These are phyloP conservation scores for Geotrichum histeridarum DNA, from an alignment of 1,139 yeast species.

Conservation along the genomic window DNA sequence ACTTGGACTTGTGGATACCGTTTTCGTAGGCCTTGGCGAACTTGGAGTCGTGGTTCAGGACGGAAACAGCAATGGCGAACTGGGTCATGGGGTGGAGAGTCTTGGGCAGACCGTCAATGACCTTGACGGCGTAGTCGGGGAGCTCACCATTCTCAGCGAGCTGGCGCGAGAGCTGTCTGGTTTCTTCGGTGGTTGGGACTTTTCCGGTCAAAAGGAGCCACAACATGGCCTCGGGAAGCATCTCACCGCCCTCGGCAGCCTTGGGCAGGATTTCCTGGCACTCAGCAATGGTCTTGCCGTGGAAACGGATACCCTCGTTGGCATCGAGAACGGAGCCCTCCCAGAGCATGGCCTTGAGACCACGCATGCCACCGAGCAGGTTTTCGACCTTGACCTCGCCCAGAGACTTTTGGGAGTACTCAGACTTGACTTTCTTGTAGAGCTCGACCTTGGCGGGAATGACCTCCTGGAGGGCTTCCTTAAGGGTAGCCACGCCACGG, in stretches of 20 bases:
- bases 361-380: conserved; percentile 54
- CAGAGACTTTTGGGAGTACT: conserved; percentile 35
- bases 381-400: conserved; percentile 46
- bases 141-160: conserved; percentile 76
- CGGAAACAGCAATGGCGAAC: conserved; percentile 86
- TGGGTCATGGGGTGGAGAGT: conserved; percentile 97
- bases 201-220: conserved; percentile 91
- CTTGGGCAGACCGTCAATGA: conserved; percentile 77
- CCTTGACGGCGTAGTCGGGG: conserved; percentile 80
- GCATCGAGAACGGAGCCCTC: conserved; percentile 53
- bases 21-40: conserved; percentile 88
- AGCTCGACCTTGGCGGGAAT: conserved; percentile 44
- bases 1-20: conserved; percentile 81
- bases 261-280: conserved; percentile 46
- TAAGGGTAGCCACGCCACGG: conserved; percentile 27
- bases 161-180: conserved; percentile 70
- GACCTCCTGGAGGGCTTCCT: conserved; percentile 39
- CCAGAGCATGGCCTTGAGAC: conserved; percentile 49
- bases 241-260: conserved; percentile 48
- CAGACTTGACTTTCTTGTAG: conserved; percentile 39
- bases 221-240: conserved; percentile 79
- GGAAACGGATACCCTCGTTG: conserved; percentile 50
- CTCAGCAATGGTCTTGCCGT: conserved; percentile 49
- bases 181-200: conserved; percentile 74
- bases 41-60: conserved; percentile 83